Evolutionary conservation across 1,284 basidiomycete genomes (phyloP).

Genomic region (Leccinum glutinopallens): DNA sequence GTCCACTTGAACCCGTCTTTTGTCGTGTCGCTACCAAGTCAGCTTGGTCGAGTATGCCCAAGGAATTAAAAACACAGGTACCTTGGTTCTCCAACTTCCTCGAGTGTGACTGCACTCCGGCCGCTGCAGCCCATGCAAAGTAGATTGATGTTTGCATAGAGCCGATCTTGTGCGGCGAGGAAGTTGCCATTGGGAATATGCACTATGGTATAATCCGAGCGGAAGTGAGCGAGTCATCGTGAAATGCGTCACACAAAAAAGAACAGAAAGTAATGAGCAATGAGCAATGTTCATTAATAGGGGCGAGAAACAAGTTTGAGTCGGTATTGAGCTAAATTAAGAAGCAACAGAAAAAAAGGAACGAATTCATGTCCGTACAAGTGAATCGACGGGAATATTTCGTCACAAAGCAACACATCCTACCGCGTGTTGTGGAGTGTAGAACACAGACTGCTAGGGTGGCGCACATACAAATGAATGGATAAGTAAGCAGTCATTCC

Average conservation of each 20-base stretch:
- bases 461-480: constrained; percentile 6
- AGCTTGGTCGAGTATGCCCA: constrained; percentile 15
- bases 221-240: constrained; percentile 58
- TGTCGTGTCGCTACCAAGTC: constrained; percentile 60
- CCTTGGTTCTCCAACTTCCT: constrained; percentile 54
- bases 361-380: constrained; percentile 27
- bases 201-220: constrained; percentile 75
- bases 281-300: constrained; percentile 10
- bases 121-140: constrained; percentile 78
- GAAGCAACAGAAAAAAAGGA: constrained; percentile 2
- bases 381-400: constrained; percentile 17
- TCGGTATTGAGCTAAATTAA: constrained; percentile 7
- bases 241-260: constrained; percentile 21
- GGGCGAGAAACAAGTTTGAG: constrained; percentile 12
- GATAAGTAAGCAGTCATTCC: constrained; percentile 8
- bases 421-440: constrained; percentile 20
- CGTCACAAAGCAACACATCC: not conserved
- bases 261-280: not conserved
- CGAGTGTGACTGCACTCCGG: constrained; percentile 71
- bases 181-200: constrained; percentile 72
- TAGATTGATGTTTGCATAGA: constrained; percentile 78
- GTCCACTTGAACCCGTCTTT: constrained; percentile 74
- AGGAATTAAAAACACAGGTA: constrained; percentile 5
- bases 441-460: constrained; percentile 19
- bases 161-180: constrained; percentile 57